Evolutionary conservation across 176 grass and related monocot genomes (phyloP).

Genomic region (Eragrostis curvula): DNA sequence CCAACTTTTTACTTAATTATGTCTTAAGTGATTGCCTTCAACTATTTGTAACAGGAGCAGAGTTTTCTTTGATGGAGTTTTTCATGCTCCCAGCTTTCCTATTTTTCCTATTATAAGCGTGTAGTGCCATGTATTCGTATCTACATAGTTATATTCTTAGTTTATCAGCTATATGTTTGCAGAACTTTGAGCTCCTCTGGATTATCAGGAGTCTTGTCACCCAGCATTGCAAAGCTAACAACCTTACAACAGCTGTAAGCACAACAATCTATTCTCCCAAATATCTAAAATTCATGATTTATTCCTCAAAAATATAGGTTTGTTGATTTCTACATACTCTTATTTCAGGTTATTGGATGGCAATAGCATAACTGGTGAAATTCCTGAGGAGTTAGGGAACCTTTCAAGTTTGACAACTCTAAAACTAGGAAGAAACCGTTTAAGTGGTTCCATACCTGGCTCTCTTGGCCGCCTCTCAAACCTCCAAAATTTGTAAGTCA

Average conservation of each 20-base stretch:
- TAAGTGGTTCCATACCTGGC: slow-evolving; percentile 78
- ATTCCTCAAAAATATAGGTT: slow-evolving; percentile 8
- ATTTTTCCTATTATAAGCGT: slow-evolving; percentile 23
- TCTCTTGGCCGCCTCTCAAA: slow-evolving; percentile 62
- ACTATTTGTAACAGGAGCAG: slow-evolving; percentile 12
- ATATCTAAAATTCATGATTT: slow-evolving; percentile 6
- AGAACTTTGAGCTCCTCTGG: slow-evolving; percentile 67
- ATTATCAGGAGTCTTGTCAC: slow-evolving; percentile 71
- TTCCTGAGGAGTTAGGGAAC: slow-evolving; percentile 75
- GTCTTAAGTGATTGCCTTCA: background rate
- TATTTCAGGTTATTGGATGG: slow-evolving; percentile 61
- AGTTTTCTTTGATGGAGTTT: slow-evolving; percentile 18
- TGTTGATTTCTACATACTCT: slow-evolving; percentile 7
- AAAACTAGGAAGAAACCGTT: slow-evolving; percentile 61
- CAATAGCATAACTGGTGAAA: slow-evolving; percentile 82
- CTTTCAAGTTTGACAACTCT: slow-evolving; percentile 72
- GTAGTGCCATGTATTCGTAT: background rate
- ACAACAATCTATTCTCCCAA: background rate
- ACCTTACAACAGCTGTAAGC: slow-evolving; percentile 76
- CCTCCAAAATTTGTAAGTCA: slow-evolving; percentile 83
- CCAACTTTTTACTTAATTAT: background rate
- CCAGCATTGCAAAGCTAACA: slow-evolving; percentile 64
- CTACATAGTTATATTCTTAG: slow-evolving; percentile 1
- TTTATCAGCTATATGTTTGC: slow-evolving; percentile 43
- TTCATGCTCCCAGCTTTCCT: background rate